Conservation (phyloP, 2,329 filamentous ascomycete species). For the Alternaria sp. region DNA sequence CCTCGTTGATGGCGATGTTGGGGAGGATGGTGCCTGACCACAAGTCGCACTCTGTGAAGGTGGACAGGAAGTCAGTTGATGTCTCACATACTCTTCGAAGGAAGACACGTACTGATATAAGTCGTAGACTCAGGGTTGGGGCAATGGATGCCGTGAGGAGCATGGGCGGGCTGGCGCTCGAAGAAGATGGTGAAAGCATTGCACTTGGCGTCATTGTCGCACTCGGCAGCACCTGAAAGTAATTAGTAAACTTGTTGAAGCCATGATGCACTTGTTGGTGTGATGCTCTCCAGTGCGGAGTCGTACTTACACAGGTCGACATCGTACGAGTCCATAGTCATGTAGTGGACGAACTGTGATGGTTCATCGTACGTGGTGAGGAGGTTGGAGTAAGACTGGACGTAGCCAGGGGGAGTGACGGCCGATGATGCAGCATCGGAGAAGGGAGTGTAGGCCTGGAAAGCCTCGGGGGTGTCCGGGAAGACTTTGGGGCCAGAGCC, state of each 20-base stretch:
- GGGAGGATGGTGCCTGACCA: constrained; percentile 24
- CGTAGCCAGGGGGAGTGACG: constrained; percentile 21
- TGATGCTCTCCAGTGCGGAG: not conserved
- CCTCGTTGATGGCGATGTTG: constrained; percentile 31
- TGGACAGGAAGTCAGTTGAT: not conserved
- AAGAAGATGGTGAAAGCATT: constrained; percentile 30
- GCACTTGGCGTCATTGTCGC: constrained; percentile 16
- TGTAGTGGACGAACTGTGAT: constrained; percentile 18
- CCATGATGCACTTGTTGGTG: not conserved
- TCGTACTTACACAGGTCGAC: constrained; percentile 12
- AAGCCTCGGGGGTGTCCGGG: constrained; percentile 20
- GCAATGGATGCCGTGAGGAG: constrained; percentile 16
- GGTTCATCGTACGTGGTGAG: constrained; percentile 12
- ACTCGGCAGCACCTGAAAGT: constrained; percentile 5
- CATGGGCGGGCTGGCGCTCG: constrained; percentile 20
- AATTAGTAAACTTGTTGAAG: not conserved
- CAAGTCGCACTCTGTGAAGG: constrained; percentile 29
- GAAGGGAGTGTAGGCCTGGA: constrained; percentile 15
- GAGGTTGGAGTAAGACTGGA: constrained; percentile 21
- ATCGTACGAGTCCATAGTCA: constrained; percentile 13
- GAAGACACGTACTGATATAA: constrained; percentile 23
- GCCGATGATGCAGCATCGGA: constrained; percentile 14
- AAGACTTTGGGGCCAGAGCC: constrained; percentile 4
- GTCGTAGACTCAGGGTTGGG: constrained; percentile 22
- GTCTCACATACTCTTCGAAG: not conserved